phyloP scores from a whole-genome alignment of 2,329 filamentous ascomycete species.

The Sclerotinia nivalis region DNA sequence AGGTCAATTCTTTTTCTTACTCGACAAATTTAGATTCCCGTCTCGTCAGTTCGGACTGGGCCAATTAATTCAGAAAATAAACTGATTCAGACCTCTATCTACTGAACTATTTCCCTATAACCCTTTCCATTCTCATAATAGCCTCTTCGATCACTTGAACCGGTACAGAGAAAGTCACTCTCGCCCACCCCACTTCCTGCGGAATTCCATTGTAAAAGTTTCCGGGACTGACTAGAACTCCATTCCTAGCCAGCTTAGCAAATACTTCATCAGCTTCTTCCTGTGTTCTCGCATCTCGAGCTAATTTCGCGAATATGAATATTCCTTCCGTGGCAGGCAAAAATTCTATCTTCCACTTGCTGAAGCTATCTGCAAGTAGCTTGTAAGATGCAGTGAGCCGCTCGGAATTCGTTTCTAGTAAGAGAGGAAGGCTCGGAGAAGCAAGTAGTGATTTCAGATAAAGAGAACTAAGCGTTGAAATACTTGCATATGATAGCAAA shows the following conservation, averaged over 20 bases:
- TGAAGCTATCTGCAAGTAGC: background rate
- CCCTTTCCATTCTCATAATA: background rate
- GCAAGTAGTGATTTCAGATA: background rate
- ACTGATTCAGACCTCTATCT: background rate
- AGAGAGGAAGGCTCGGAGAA: background rate
- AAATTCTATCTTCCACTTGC: conserved; percentile 9
- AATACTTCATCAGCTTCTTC: conserved; percentile 2
- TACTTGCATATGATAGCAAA: background rate
- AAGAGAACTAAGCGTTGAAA: background rate
- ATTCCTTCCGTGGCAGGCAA: conserved; percentile 6
- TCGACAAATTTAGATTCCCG: background rate
- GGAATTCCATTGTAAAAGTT: background rate
- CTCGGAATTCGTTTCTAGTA: background rate
- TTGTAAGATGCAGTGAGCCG: conserved; percentile 1
- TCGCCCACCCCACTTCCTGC: conserved; percentile 4
- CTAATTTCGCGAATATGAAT: background rate
- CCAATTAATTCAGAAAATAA: background rate
- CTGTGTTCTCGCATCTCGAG: background rate
- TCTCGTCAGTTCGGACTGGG: background rate
- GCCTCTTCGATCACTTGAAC: background rate
- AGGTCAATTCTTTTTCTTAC: background rate
- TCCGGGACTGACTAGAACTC: background rate
- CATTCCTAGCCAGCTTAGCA: background rate
- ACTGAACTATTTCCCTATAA: background rate
- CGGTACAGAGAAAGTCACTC: background rate